Conservation (phyloP, 495 filamentous ascomycete genomes). For the Aspergillus sclerotioniger region DNA sequence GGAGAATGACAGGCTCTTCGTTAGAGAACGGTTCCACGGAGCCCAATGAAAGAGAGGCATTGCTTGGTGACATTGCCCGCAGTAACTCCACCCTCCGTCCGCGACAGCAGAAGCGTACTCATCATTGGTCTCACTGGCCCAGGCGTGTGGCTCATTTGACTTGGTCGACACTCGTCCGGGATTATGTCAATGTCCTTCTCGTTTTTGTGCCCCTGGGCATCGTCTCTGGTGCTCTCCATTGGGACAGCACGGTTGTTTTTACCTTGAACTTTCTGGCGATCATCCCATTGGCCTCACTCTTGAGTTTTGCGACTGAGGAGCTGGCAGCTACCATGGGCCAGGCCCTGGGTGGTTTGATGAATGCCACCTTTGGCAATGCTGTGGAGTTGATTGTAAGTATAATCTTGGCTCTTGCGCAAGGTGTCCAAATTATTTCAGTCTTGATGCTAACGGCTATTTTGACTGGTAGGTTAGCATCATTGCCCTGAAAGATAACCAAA, state of each 20-base stretch:
- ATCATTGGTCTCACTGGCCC: slow-evolving; percentile 56
- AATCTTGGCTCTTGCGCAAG: not conserved
- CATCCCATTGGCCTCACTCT: slow-evolving; percentile 83
- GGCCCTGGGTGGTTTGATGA: slow-evolving; percentile 87
- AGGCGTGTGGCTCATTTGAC: slow-evolving; percentile 48
- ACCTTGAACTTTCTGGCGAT: slow-evolving; percentile 94
- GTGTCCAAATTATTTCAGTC: not conserved
- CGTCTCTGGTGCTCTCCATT: slow-evolving; percentile 65
- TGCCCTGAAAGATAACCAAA: slow-evolving; percentile 78
- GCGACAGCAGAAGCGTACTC: slow-evolving; percentile 34
- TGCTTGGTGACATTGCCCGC: slow-evolving; percentile 27
- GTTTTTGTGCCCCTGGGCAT: slow-evolving; percentile 91
- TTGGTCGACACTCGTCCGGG: slow-evolving; percentile 56
- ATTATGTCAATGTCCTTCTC: slow-evolving; percentile 83
- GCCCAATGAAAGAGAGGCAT: slow-evolving; percentile 30
- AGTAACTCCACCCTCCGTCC: slow-evolving; percentile 24
- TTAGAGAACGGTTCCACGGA: slow-evolving; percentile 29
- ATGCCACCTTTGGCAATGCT: slow-evolving; percentile 96
- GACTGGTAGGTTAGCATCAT: slow-evolving; percentile 81
- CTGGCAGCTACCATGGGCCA: slow-evolving; percentile 80
- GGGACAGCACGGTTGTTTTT: slow-evolving; percentile 78
- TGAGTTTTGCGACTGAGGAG: slow-evolving; percentile 96
- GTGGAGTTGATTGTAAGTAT: slow-evolving; percentile 90
- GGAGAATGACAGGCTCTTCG: slow-evolving; percentile 30
- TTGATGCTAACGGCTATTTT: slow-evolving; percentile 12